Conservation (phyloP, 768 basidiomycete species). For the Tricholoma sp. region DNA sequence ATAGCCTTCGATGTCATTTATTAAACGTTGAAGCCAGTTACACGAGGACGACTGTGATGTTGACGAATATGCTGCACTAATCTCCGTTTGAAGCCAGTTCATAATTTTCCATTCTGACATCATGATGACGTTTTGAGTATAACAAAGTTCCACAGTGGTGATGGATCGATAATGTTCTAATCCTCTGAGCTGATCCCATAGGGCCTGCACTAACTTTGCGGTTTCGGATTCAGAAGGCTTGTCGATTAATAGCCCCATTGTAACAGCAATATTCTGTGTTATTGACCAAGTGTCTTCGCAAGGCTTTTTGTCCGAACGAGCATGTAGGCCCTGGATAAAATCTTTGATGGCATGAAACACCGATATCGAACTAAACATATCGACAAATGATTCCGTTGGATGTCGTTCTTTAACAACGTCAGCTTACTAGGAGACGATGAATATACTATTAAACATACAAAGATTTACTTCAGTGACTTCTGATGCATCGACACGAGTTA, state of each 20-base stretch:
- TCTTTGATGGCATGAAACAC: not conserved
- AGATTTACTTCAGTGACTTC: not conserved
- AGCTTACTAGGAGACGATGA: not conserved
- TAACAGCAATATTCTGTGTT: too few species aligned
- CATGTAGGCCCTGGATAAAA: not conserved
- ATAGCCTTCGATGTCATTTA: not conserved
- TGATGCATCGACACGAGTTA: not conserved
- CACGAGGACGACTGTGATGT: not conserved
- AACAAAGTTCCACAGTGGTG: not conserved
- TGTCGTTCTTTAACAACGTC: not conserved
- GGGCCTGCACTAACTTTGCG: not conserved
- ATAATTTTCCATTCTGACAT: not conserved
- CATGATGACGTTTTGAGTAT: not conserved
- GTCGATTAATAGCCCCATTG: too few species aligned
- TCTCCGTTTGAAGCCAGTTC: not conserved
- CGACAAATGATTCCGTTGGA: not conserved
- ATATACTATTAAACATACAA: not conserved
- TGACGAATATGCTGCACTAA: not conserved
- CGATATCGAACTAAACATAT: not conserved
- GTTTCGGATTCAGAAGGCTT: not conserved
- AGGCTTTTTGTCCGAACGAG: not conserved
- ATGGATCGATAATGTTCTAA: not conserved
- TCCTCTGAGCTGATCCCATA: not conserved
- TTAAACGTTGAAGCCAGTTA: not conserved
- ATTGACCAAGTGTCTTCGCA: too few species aligned